Base-by-base conservation (phyloP, 2,329 filamentous ascomycete species). In the Harringtonia lauricola region DNA sequence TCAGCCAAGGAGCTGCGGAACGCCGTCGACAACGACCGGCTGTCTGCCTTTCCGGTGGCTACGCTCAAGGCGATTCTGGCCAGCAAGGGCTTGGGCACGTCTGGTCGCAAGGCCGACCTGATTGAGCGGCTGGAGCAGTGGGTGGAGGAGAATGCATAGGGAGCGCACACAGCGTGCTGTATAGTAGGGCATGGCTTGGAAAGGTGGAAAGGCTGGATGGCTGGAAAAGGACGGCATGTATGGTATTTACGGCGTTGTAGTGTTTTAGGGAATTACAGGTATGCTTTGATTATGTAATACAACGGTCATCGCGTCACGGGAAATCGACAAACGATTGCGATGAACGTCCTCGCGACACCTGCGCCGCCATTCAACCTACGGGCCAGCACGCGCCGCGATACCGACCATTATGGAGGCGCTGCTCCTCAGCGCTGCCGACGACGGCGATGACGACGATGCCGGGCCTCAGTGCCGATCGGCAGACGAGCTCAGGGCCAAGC, bases 41-140 rank as follows among this genome's bases (percentile, higher is more conserved):
- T 79, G 39, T 53, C 60, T n/a, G 74, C 73, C 54, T 66, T 76
- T 64, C 72, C 72, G 4, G 71, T 79, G 9, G 64, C 61, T 0
- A 69, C 72, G 42, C 57, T 79, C 29, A 74, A 67, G 47, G 67
- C 70, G 19, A 56, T 74, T 8, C 59, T 76, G 30, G 61, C 56
- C 0, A 62, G 60, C 24, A 70, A 68, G 45, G 71, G 70, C 0
- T 52, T 76, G 31, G 70, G 67, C 28, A 64, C 65, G 0, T 56
- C 64, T 8, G 75, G 75, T 0, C 64, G 65, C 53, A 79, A 79
- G 59, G 64, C 65, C 2, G 71, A 74, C 2, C 54, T 79, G 39
- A 52, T 77, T 6, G 74, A 78, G 49, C 66, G 68, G 47, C 55
- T 79, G 30, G 74, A 76, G 56, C 60, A 72, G 46, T 79, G 73